Percentiles rank a stretch among this genome's conserved stretches.
phyloP scores from a whole-genome alignment of 805 yeast species.

The Yamadazyma tumulicola region DNA sequence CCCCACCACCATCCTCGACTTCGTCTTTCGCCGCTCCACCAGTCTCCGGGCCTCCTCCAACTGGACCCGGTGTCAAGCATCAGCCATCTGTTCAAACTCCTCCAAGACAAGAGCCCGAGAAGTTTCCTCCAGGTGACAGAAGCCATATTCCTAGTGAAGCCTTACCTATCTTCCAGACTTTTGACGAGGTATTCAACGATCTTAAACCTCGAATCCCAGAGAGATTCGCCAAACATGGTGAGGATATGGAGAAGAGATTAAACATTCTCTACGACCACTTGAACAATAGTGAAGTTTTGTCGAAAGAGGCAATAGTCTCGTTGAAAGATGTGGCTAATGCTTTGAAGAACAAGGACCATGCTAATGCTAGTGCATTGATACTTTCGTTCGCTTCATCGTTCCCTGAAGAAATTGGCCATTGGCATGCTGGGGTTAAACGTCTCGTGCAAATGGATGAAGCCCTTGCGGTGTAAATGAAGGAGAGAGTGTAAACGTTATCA shows the following conservation, averaged over 20 bases:
- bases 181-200: slow-evolving; percentile 52
- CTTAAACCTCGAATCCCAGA: slow-evolving; percentile 75
- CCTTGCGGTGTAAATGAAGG: too few relatives aligned
- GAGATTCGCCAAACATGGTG: slow-evolving; percentile 65
- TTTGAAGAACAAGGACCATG: slow-evolving; percentile 52
- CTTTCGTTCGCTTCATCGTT: slow-evolving; percentile 59
- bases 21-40: slow-evolving; percentile 12
- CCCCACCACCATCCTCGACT: slow-evolving; percentile 10
- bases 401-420: slow-evolving; percentile 76
- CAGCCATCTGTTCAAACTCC: slow-evolving; percentile 8
- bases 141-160: slow-evolving; percentile 60
- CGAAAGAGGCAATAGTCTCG: slow-evolving; percentile 50
- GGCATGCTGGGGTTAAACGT: slow-evolving; percentile 91
- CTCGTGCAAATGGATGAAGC: slow-evolving; percentile 69
- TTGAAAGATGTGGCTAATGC: slow-evolving; percentile 50
- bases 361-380: slow-evolving; percentile 54
- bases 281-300: slow-evolving; percentile 65
- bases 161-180: slow-evolving; percentile 53
- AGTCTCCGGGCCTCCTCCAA: slow-evolving; percentile 25
- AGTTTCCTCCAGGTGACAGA: slow-evolving; percentile 63
- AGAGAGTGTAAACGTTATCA: too few relatives aligned
- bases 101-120: slow-evolving; percentile 18
- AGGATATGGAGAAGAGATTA: slow-evolving; percentile 80
- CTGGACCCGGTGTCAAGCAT: slow-evolving; percentile 8
- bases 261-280: slow-evolving; percentile 73